Evolutionary conservation across 2,329 filamentous ascomycete genomes (phyloP).

Genomic region (Ceratocystis diversiconidia): DNA sequence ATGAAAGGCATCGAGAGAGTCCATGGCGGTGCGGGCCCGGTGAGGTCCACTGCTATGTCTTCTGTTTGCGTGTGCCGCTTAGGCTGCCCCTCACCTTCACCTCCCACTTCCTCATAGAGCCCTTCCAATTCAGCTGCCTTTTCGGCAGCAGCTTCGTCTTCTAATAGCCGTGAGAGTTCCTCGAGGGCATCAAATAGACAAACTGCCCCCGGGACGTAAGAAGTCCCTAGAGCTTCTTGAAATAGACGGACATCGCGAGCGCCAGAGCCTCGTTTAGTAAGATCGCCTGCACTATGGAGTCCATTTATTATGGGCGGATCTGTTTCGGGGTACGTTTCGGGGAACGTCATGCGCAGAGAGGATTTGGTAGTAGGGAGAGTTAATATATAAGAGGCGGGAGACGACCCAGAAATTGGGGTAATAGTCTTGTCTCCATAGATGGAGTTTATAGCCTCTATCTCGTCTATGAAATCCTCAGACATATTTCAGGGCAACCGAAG

Average conservation of each 20-base stretch:
- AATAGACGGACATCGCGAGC: slow-evolving; percentile 56
- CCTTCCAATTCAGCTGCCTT: slow-evolving; percentile 21
- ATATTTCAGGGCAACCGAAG: slow-evolving; percentile 24
- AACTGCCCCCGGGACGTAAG: slow-evolving; percentile 60
- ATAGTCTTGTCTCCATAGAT: slow-evolving; percentile 64
- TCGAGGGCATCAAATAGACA: slow-evolving; percentile 90
- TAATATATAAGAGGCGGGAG: slow-evolving; percentile 38
- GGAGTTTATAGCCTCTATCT: slow-evolving; percentile 69
- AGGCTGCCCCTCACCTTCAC: background rate
- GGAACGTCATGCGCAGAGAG: slow-evolving; percentile 54
- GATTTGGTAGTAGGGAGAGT: slow-evolving; percentile 47
- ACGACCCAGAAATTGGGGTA: slow-evolving; percentile 26
- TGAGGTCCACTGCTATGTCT: slow-evolving; percentile 18
- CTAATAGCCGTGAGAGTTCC: slow-evolving; percentile 40
- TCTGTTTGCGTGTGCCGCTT: background rate
- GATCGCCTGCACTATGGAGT: slow-evolving; percentile 60
- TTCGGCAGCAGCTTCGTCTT: slow-evolving; percentile 23
- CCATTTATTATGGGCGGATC: slow-evolving; percentile 59
- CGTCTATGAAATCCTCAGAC: slow-evolving; percentile 52
- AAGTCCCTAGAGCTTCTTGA: slow-evolving; percentile 47
- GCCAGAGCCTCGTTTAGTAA: slow-evolving; percentile 56
- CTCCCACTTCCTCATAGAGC: slow-evolving; percentile 17
- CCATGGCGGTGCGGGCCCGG: slow-evolving; percentile 45
- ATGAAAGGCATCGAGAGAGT: slow-evolving; percentile 55
- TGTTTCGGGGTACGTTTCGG: slow-evolving; percentile 54